A percentile compares a stretch with the other conserved stretches of the same genome.
Evolutionary conservation across 2,329 filamentous ascomycete species (phyloP).

Genomic region (Diplodia mutila): DNA sequence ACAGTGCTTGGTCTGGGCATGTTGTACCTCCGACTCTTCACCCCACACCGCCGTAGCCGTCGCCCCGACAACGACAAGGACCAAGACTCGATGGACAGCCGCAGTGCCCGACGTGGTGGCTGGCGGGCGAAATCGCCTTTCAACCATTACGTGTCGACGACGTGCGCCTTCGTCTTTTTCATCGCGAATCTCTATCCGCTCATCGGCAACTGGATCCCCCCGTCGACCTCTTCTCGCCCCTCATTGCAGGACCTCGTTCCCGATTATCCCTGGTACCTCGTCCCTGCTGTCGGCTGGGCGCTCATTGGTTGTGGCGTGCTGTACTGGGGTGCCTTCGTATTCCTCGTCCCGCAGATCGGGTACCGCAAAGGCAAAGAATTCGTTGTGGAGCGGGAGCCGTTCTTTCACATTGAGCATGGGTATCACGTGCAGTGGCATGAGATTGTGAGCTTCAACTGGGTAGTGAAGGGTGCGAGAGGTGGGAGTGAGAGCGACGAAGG

Average conservation of each 20-base stretch:
- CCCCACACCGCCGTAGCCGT: neutral
- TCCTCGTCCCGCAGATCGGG: slow-evolving; percentile 26
- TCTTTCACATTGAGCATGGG: slow-evolving; percentile 28
- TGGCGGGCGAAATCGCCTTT: slow-evolving; percentile 28
- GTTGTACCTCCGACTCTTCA: slow-evolving; percentile 28
- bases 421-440: slow-evolving; percentile 30
- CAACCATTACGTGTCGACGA: slow-evolving; percentile 27
- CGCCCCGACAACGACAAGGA: neutral
- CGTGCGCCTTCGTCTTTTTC: slow-evolving; percentile 25
- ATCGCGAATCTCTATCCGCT: slow-evolving; percentile 27
- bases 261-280: slow-evolving; percentile 27
- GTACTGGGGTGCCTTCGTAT: slow-evolving; percentile 27
- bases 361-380: slow-evolving; percentile 29
- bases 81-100: neutral
- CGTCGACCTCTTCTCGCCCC: neutral
- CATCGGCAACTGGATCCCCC: slow-evolving; percentile 30
- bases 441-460: slow-evolving; percentile 28
- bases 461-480: slow-evolving; percentile 21
- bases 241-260: neutral
- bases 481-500: neutral
- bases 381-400: slow-evolving; percentile 28
- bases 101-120: neutral
- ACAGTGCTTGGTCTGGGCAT: slow-evolving; percentile 29
- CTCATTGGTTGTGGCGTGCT: slow-evolving; percentile 26
- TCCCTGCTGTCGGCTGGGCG: slow-evolving; percentile 20